phyloP scores from a whole-genome alignment of 805 yeast species.

The Myxozyma nipponensis region DNA sequence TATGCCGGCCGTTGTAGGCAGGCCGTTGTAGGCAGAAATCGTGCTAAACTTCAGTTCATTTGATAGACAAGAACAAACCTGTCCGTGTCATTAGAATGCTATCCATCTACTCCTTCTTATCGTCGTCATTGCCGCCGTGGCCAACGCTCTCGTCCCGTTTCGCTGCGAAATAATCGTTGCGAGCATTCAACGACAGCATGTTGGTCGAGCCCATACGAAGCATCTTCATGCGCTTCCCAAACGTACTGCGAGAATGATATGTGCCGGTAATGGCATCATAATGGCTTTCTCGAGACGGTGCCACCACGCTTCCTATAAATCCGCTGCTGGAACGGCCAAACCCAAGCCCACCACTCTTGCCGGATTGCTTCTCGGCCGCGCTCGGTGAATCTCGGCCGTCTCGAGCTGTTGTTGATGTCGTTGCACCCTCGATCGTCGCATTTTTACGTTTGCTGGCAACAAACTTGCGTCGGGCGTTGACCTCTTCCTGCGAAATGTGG shows the following conservation, averaged over 20 bases:
- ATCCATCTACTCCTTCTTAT: not conserved
- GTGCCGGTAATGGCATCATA: conserved; percentile 12
- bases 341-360: not conserved
- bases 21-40: no score
- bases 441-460: conserved; percentile 59
- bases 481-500: conserved; percentile 75
- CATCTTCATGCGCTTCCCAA: conserved; percentile 15
- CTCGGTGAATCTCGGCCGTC: not conserved
- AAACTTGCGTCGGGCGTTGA: conserved; percentile 69
- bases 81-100: not conserved
- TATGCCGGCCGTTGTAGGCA: no score
- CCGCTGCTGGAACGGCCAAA: not conserved
- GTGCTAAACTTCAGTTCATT: no score
- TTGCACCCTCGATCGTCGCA: conserved; percentile 26
- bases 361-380: not conserved
- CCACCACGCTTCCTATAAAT: not conserved
- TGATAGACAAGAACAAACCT: no score
- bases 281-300: conserved; percentile 6
- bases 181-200: conserved; percentile 21
- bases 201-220: conserved; percentile 17
- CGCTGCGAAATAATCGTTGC: conserved; percentile 20
- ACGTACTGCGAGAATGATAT: conserved; percentile 10
- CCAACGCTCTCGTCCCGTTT: not conserved
- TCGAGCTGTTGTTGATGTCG: not conserved
- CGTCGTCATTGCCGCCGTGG: not conserved